These are phyloP conservation scores for Mortierella sp. DNA, from an alignment of 371 early-diverging fungal genomes.

Conservation along the genomic window DNA sequence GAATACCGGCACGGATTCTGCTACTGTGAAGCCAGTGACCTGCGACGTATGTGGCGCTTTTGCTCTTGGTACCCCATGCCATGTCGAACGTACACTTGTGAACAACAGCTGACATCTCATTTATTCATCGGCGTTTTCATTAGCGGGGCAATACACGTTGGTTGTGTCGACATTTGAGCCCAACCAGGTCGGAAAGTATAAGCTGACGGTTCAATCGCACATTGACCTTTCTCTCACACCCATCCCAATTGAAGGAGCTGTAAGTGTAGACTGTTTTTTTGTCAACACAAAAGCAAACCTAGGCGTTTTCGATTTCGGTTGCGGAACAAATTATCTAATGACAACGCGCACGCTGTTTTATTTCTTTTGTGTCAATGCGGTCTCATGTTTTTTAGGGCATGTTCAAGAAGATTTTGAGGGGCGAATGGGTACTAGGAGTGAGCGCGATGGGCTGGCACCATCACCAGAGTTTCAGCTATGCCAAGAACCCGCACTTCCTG, in stretches of 20 bases:
- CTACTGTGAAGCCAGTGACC: slow-evolving; percentile 72
- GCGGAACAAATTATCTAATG: neutral
- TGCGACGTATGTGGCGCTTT: slow-evolving; percentile 62
- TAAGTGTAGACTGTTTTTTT: slow-evolving; percentile 56
- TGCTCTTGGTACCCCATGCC: neutral
- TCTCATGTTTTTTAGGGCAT: slow-evolving; percentile 64
- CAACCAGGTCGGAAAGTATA: slow-evolving; percentile 77
- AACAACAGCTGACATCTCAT: neutral
- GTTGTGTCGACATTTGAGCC: slow-evolving; percentile 86
- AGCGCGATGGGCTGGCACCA: slow-evolving; percentile 78
- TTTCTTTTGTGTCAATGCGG: neutral
- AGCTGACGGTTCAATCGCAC: slow-evolving; percentile 72
- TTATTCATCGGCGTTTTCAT: neutral
- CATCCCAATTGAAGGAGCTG: slow-evolving; percentile 86
- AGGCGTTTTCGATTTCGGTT: neutral
- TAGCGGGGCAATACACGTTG: slow-evolving; percentile 82
- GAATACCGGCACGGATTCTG: slow-evolving; percentile 81
- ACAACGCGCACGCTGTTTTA: neutral
- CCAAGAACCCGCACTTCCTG: slow-evolving; percentile 78
- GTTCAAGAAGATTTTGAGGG: slow-evolving; percentile 76
- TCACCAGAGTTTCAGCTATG: slow-evolving; percentile 65
- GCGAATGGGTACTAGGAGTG: slow-evolving; percentile 76
- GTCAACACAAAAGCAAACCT: neutral
- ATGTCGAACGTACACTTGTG: neutral
- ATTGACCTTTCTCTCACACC: slow-evolving; percentile 62